phyloP scores from a whole-genome alignment of 106 monocot genomes.

The Acanthochlamys bracteata region DNA sequence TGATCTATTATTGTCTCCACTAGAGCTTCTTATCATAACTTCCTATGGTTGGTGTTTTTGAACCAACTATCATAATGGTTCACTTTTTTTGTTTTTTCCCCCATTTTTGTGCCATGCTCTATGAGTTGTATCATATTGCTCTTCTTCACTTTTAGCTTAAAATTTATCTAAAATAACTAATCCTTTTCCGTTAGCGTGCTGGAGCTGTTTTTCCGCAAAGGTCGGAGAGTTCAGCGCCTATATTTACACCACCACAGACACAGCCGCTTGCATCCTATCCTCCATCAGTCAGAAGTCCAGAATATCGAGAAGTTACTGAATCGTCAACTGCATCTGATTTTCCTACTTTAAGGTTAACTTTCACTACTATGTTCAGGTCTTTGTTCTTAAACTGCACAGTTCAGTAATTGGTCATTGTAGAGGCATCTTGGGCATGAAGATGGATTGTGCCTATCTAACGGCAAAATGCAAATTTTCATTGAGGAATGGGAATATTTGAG shows the following conservation, averaged over 20 bases:
- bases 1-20: not conserved
- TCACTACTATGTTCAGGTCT: not conserved
- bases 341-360: conserved; percentile 46
- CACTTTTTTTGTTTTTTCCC: no score
- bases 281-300: conserved; percentile 30
- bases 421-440: no score
- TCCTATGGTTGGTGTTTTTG: no score
- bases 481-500: no score
- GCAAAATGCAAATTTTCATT: no score
- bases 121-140: not conserved
- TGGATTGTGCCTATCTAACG: no score
- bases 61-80: no score
- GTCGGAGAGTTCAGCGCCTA: conserved; percentile 59
- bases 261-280: conserved; percentile 59
- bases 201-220: conserved; percentile 82
- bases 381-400: not conserved
- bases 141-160: not conserved
- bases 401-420: no score
- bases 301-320: conserved; percentile 45
- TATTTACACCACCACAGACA: conserved; percentile 71
- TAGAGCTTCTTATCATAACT: not conserved
- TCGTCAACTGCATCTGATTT: conserved; percentile 37
- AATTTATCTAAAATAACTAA: not conserved
- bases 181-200: conserved; percentile 31
- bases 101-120: no score